Base-by-base conservation (phyloP, 2,329 filamentous ascomycete genomes). In the Sporothrix dimorphospora region DNA sequence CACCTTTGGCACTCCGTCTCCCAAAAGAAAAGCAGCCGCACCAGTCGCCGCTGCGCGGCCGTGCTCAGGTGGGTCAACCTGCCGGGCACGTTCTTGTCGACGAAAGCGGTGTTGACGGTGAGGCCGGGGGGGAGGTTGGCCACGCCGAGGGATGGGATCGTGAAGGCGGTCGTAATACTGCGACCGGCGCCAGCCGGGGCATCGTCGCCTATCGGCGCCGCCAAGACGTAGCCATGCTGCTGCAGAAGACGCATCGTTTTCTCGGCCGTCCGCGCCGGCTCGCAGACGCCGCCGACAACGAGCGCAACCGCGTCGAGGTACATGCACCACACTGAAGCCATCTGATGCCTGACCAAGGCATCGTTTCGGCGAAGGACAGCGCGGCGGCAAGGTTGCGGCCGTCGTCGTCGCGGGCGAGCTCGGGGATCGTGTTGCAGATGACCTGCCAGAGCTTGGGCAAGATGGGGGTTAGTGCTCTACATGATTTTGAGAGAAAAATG, bases 371-470 rank as follows among this genome's bases (percentile, higher is more conserved):
- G 11, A 19, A 2, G 5, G 19, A 21, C 5, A 51, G 49, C 1
- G 21, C n/a, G 14, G n/a, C 49, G 11, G 49, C n/a, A 3, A 4
- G 21, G 8, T 53, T 53, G 49, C 21, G 49, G n/a, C 49, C 49
- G 21, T 53, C 49, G 19, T 51, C 47, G 49, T 21, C 49, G n/a
- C 49, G 49, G n/a, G 49, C 49, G n/a, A 24, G 21, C 8, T 24
- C 49, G 49, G 49, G 49, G 21, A 53, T 53, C 49, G 49, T 53
- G n/a, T 53, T 53, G 21, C n/a, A n/a, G 49, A 51, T 51, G 47
- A 51, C 47, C 47, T 51, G 47, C 47, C 47, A 51, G 19, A 51
- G 47, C n/a, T n/a, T 19, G n/a, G 47, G 47, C 47, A 51, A 21
- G 2, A 4, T 51, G 16, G 19, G 5, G 47, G 16, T 11, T 21